Evolutionary conservation across 2,329 filamentous ascomycete genomes (phyloP), one percentile per base, ranked within the genome.

Genomic region (Botryotinia convoluta): DNA sequence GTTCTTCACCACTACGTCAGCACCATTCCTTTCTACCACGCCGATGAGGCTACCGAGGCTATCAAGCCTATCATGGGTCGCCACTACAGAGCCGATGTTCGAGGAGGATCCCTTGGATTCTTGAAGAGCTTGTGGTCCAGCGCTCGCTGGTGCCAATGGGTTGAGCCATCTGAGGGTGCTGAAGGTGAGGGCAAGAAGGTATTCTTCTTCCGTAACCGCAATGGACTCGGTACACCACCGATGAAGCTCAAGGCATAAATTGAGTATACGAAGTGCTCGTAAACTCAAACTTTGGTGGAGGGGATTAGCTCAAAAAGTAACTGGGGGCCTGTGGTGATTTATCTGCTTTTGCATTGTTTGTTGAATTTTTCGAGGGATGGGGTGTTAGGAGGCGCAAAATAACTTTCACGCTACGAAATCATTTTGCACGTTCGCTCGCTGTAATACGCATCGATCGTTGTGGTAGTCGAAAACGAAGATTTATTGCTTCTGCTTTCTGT

Each of bases 1-100:
- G 95, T 98, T 74, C 92, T 97, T 75, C 95, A 98, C 87, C 95
- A 98, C 89, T 98, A 97, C 84, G 90, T 98, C 82, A 95, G 92
- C 84, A 93, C 90, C 81, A 98, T 98, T 78, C 95, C 95, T 76
- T 98, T 98, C 86, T 98, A 98, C 86, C 88, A 98, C 83, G 95
- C 95, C 81, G 94, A 97, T 79, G 95, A 98, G 86, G 95, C 95
- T 73, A 92, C 91, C 79, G 95, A 98, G 79, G 95, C 95, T 80
- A 97, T 98, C 88, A 94, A 95, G 88, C 89, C 89, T 74, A 87
- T 99, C 83, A 98, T 99, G 95, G 96, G 96, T 83, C 87, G 88
- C 80, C 96, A 99, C 88, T 99, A 99, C 87, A 93, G 95, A 77
- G 86, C 92, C 70, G 92, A 99, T 79, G 91, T 90, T 75, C 83